A percentile compares a stretch with the other conserved stretches of the same genome.
These are phyloP conservation scores for Ophiosphaerella korrae DNA, from an alignment of 2,329 filamentous ascomycete genomes.

Conservation along the genomic window DNA sequence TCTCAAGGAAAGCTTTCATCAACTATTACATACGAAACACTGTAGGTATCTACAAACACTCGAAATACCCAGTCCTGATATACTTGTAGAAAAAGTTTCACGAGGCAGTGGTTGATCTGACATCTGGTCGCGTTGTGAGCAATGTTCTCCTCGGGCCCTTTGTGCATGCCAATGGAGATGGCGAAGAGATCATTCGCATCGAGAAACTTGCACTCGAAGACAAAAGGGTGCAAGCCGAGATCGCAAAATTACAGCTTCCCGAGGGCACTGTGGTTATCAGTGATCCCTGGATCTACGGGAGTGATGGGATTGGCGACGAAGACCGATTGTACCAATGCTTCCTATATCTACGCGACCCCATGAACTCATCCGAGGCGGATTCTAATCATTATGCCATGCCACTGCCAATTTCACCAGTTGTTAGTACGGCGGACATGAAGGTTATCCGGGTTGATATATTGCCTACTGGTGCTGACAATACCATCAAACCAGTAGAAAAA, in stretches of 20 bases:
- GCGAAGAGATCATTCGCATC: slow-evolving; percentile 64
- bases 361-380: slow-evolving; percentile 64
- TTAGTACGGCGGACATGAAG: slow-evolving; percentile 66
- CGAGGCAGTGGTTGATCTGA: slow-evolving; percentile 64
- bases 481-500: slow-evolving; percentile 59
- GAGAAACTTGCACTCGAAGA: slow-evolving; percentile 63
- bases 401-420: slow-evolving; percentile 68
- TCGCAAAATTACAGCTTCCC: slow-evolving; percentile 64
- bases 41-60: slow-evolving; percentile 45
- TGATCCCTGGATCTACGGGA: slow-evolving; percentile 73
- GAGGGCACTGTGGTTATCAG: slow-evolving; percentile 61
- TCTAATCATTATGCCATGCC: slow-evolving; percentile 73
- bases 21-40: slow-evolving; percentile 66
- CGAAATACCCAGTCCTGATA: slow-evolving; percentile 2
- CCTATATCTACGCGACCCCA: slow-evolving; percentile 68
- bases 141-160: slow-evolving; percentile 65
- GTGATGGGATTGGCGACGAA: slow-evolving; percentile 56
- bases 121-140: slow-evolving; percentile 56
- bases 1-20: slow-evolving; percentile 60
- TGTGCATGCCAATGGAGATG: slow-evolving; percentile 62
- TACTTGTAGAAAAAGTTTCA: slow-evolving; percentile 63
- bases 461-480: slow-evolving; percentile 69
- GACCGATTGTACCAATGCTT: slow-evolving; percentile 66
- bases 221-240: slow-evolving; percentile 61
- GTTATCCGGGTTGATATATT: slow-evolving; percentile 72